Percentiles rank a stretch among this genome's conserved stretches.
phyloP scores from a whole-genome alignment of 306 rosid genomes.

The Quercus glauca region DNA sequence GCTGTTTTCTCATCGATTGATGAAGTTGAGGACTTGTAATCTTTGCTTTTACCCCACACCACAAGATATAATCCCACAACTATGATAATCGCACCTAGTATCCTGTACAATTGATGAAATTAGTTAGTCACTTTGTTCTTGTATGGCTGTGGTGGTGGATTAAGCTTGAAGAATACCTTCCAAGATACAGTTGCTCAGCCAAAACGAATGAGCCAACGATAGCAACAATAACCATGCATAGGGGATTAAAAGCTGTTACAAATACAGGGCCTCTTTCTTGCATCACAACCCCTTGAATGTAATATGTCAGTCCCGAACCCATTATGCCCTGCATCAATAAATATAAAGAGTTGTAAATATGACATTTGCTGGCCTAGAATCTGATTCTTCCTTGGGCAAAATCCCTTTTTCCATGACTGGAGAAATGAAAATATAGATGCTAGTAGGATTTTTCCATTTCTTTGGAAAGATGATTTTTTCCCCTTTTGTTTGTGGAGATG shows the following conservation, averaged over 20 bases:
- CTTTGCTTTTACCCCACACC: conserved; percentile 90
- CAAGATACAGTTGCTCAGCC: conserved; percentile 57
- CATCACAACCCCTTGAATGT: conserved; percentile 87
- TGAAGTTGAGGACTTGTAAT: conserved; percentile 27
- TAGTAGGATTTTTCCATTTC: not conserved
- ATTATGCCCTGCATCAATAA: conserved; percentile 61
- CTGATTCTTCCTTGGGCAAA: not conserved
- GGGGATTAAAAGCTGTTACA: conserved; percentile 80
- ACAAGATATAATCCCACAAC: conserved; percentile 66
- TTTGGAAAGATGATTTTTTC: not conserved
- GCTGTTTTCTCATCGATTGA: conserved; percentile 23
- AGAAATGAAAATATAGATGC: not conserved
- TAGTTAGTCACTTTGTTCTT: not conserved
- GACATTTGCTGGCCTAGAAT: not conserved
- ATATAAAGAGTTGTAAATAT: not conserved
- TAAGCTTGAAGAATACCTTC: conserved; percentile 54
- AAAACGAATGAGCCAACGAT: conserved; percentile 59
- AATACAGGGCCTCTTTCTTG: conserved; percentile 84
- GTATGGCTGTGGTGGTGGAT: not conserved
- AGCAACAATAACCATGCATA: conserved; percentile 83
- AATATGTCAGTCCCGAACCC: conserved; percentile 70
- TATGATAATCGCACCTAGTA: conserved; percentile 65
- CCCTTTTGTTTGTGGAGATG: not conserved
- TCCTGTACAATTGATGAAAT: conserved; percentile 37
- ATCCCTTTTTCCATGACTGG: not conserved